A percentile compares a stretch with the other conserved stretches of the same genome.
Conservation (phyloP, 495 filamentous ascomycete species). For the Rusavskia elegans region DNA sequence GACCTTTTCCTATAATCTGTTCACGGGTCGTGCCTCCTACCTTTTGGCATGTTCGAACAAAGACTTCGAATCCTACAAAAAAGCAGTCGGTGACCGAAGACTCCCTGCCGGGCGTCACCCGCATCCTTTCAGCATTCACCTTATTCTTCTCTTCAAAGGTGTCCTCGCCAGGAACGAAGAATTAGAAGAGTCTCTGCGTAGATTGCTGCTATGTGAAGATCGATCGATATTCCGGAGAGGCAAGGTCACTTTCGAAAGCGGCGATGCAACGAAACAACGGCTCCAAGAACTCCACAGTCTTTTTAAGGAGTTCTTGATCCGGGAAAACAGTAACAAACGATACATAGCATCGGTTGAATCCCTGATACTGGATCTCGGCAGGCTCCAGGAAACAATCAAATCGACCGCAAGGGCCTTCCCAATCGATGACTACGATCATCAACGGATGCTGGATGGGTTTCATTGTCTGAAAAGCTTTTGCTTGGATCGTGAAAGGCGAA, state of each 20-base stretch:
- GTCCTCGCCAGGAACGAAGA: neutral
- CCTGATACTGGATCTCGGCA: neutral
- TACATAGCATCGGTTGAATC: neutral
- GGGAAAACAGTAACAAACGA: neutral
- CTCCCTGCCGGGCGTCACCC: neutral
- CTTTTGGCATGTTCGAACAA: neutral
- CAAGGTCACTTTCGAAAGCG: neutral
- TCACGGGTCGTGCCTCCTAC: neutral
- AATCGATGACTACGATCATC: neutral
- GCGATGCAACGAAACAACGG: neutral
- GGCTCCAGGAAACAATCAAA: neutral
- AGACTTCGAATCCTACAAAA: neutral
- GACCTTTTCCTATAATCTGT: neutral
- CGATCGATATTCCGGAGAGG: neutral
- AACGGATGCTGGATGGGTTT: slow-evolving; percentile 1
- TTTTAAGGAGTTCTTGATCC: neutral
- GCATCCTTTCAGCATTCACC: slow-evolving; percentile 3
- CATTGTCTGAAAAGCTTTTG: slow-evolving; percentile 2
- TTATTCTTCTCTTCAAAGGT: slow-evolving; percentile 1
- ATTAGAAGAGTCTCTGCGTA: neutral
- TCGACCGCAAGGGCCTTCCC: neutral
- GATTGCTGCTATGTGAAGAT: neutral
- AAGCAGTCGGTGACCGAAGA: neutral
- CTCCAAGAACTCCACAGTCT: neutral
- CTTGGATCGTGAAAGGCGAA: neutral